Base-by-base conservation (phyloP, 106 monocot species). In the Chionographis japonica region DNA sequence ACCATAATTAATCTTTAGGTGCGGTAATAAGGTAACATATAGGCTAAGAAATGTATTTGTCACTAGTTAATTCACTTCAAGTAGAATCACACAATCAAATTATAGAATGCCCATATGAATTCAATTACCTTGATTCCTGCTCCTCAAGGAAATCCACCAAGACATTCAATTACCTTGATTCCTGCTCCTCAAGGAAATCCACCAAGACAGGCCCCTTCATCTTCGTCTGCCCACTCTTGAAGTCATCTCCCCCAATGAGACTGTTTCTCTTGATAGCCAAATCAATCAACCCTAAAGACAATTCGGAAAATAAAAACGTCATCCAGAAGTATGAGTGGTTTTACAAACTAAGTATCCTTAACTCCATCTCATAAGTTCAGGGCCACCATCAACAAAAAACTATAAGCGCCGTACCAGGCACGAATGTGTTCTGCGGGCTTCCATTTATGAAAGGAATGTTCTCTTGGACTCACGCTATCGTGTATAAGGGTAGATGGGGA, bases 151-250 rank as follows among this genome's bases (percentile, higher is more conserved):
- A 97, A 78, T 97, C 95, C 4, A 97, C 95, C 38, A 97, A 74
- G 8, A 97, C 95, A 46, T n/a, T n/a, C n/a, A n/a, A n/a, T n/a
- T n/a, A n/a, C 95, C 89, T 97, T 97, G 58, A 97, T 97, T 54
- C 95, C 95, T 8, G 95, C 92, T 35, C 95, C 95, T 37, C 95
- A 72, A 97, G 95, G 65, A 97, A 97, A 78, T 97, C 95, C 4
- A 97, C 95, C 38, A 97, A 74, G 8, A 97, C 95, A 46, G 92
- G 92, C n/a, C n/a, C n/a, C 75, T 97, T 97, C 82, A 97, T 87
- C 76, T 97, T 97, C 27, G 95, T 97, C 75, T 97, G 95, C 56
- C 95, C 95, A 61, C 92, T 92, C 78, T 97, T 97, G 83, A 97
- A 97, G 50, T 97, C 95, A 69, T 95, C 95, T 65, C 95, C 95